These are phyloP conservation scores for Blastocystis sp. DNA, from an alignment of 352 stramenopile species.

Conservation along the genomic window DNA sequence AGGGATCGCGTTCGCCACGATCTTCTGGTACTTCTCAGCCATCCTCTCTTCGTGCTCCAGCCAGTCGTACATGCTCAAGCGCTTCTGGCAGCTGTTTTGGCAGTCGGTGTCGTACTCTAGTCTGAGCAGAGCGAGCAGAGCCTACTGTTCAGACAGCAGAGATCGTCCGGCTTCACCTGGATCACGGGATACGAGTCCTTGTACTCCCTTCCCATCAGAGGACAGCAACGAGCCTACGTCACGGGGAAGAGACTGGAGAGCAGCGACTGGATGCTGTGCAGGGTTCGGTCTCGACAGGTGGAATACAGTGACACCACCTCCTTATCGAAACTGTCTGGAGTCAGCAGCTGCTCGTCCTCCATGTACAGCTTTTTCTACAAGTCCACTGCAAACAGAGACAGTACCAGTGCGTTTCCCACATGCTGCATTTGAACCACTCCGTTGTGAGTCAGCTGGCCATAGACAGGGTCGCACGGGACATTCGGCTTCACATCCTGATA, in stretches of 20 bases:
- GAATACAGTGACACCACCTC: background rate
- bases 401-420: background rate
- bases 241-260: conserved; percentile 30
- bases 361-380: conserved; percentile 12
- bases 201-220: background rate
- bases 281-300: conserved; percentile 29
- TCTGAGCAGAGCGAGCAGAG: background rate
- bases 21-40: background rate
- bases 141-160: background rate
- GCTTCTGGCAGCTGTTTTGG: background rate
- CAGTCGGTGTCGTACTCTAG: background rate
- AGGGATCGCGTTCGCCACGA: background rate
- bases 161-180: background rate
- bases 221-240: background rate
- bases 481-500: background rate
- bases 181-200: conserved; percentile 24
- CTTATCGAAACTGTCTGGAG: background rate
- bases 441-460: background rate
- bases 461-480: background rate
- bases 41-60: background rate
- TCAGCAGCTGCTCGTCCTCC: background rate
- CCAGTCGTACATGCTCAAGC: conserved; percentile 21
- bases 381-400: background rate
- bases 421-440: conserved; percentile 13
- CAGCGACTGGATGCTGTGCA: conserved; percentile 28